Conservation (phyloP, 208 protist species). For the Trypanosoma theileri region DNA sequence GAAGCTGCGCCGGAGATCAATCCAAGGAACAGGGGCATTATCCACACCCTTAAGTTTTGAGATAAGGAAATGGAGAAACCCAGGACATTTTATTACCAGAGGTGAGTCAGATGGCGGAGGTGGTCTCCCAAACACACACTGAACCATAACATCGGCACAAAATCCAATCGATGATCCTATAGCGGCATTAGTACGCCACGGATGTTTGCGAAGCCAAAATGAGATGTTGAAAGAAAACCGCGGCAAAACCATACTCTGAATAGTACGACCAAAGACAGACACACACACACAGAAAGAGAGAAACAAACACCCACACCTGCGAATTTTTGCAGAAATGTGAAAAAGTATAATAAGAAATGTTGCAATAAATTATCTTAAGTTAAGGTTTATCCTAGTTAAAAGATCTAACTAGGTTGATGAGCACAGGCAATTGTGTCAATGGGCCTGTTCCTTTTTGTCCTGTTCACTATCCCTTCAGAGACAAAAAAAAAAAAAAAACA, state of each 20-base stretch:
- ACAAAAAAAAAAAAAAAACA: background rate
- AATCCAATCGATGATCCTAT: conserved; percentile 66
- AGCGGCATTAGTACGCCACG: conserved; percentile 52
- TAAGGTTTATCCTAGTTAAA: no score
- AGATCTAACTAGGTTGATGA: no score
- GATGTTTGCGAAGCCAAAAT: conserved; percentile 51
- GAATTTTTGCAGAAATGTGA: background rate
- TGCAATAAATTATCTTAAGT: no score
- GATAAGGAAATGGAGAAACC: conserved; percentile 1
- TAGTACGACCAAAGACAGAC: no score
- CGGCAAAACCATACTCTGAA: conserved; percentile 17
- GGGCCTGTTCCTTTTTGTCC: no score
- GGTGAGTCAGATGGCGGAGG: conserved; percentile 33
- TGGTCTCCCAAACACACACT: conserved; percentile 33
- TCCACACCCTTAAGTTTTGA: background rate
- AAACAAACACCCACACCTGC: background rate
- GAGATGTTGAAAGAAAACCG: conserved; percentile 40
- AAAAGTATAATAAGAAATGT: no score
- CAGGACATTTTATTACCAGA: conserved; percentile 34
- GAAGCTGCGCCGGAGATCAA: conserved; percentile 74
- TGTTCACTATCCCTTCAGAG: no score
- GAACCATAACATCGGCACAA: conserved; percentile 63
- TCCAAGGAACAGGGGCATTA: conserved; percentile 33
- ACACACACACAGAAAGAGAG: background rate
- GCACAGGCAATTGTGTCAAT: no score